Conservation (phyloP, 768 basidiomycete genomes). For the Mycena indigotica region DNA sequence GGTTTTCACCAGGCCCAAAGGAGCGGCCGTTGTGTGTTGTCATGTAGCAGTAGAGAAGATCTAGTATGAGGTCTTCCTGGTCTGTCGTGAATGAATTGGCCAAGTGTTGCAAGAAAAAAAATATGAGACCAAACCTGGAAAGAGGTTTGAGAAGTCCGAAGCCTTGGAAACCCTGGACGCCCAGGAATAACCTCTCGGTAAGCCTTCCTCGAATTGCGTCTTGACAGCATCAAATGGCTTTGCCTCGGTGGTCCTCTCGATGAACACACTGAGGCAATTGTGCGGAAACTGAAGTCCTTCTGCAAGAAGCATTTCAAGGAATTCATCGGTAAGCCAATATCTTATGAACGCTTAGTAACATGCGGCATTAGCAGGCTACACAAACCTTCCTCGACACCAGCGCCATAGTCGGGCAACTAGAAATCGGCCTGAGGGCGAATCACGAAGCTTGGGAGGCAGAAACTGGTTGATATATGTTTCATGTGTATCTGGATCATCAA, state of each 20-base stretch:
- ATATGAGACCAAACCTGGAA: not conserved
- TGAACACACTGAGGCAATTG: not conserved
- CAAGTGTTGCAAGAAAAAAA: not conserved
- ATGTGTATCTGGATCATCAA: constrained; percentile 3
- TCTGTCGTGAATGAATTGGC: not conserved
- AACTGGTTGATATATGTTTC: constrained; percentile 4
- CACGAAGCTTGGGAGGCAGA: constrained; percentile 1
- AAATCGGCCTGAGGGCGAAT: not conserved
- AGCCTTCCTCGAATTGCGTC: not conserved
- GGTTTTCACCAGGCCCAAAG: not conserved
- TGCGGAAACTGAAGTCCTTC: not conserved
- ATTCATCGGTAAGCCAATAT: constrained; percentile 2
- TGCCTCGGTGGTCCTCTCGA: not conserved
- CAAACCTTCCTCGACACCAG: constrained; percentile 16
- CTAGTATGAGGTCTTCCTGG: not conserved
- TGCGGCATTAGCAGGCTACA: not conserved
- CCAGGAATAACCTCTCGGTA: not conserved
- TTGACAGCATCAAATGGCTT: not conserved
- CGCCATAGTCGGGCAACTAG: constrained; percentile 13
- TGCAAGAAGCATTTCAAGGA: not conserved
- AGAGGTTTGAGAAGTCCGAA: not conserved
- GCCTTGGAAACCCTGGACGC: not conserved
- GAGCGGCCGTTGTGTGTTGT: not conserved
- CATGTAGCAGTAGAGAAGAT: not conserved
- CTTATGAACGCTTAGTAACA: not conserved